These are phyloP conservation scores for Moelleriella libera DNA, from an alignment of 2,329 filamentous ascomycete species.

Conservation along the genomic window DNA sequence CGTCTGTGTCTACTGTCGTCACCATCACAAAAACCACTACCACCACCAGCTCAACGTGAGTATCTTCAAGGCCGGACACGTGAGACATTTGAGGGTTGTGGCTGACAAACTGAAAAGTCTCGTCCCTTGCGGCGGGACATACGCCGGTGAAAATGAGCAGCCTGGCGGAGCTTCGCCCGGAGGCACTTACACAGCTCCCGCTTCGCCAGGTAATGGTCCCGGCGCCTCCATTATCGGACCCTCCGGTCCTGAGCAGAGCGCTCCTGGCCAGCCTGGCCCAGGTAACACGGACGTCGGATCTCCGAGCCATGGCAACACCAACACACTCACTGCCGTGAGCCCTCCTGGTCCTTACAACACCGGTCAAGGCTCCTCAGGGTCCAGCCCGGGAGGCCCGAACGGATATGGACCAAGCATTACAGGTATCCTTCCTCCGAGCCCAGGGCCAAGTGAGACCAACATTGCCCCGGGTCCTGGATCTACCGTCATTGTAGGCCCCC, in stretches of 20 bases:
- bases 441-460: not conserved
- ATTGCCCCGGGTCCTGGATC: not conserved
- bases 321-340: not conserved
- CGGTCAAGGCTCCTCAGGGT: not conserved
- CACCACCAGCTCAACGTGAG: constrained; percentile 1
- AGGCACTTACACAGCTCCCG: not conserved
- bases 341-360: not conserved
- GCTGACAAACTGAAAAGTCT: not conserved
- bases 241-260: no score
- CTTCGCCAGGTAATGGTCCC: not conserved
- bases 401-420: not conserved
- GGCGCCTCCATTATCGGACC: not conserved
- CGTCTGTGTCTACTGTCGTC: not conserved
- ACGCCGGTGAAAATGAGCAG: not conserved
- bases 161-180: not conserved
- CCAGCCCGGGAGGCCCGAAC: no score
- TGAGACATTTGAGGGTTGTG: not conserved
- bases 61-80: not conserved
- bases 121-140: not conserved
- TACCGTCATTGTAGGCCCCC: not conserved
- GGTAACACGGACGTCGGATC: not conserved
- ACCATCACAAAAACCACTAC: constrained; percentile 2
- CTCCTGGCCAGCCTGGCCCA: no score
- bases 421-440: not conserved
- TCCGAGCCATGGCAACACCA: not conserved